Percentiles rank a stretch among this genome's conserved stretches.
Conservation (phyloP, 1,139 yeast genomes). For the Geotrichum histeridarum region DNA sequence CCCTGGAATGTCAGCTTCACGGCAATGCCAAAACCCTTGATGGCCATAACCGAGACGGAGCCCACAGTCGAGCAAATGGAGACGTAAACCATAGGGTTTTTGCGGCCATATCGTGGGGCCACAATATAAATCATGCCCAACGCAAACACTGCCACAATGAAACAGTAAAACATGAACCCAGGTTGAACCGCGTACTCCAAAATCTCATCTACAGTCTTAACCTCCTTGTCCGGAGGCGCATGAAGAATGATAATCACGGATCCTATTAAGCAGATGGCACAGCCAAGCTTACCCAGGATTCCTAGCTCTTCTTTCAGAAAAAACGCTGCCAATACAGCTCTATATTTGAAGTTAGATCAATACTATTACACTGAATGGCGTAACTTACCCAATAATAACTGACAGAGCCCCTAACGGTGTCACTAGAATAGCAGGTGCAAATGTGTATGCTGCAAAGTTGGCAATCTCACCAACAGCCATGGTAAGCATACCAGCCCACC, state of each 20-base stretch:
- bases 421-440: conserved; percentile 89
- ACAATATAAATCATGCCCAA: conserved; percentile 75
- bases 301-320: conserved; percentile 85
- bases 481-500: conserved; percentile 93
- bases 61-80: conserved; percentile 90
- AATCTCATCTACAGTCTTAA: conserved; percentile 83
- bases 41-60: conserved; percentile 84
- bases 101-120: conserved; percentile 74
- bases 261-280: conserved; percentile 85
- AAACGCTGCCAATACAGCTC: conserved; percentile 77
- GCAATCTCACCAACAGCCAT: conserved; percentile 93
- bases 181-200: conserved; percentile 76
- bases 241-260: conserved; percentile 85
- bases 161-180: conserved; percentile 65
- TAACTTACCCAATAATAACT: conserved; percentile 58
- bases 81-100: conserved; percentile 84
- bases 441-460: conserved; percentile 90
- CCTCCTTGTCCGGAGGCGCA: conserved; percentile 91
- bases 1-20: conserved; percentile 79
- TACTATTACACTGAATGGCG: conserved; percentile 16
- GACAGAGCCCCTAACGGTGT: conserved; percentile 90
- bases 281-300: conserved; percentile 86
- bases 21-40: conserved; percentile 92
- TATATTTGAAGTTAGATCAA: no score
- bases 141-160: conserved; percentile 59